Base-by-base conservation (phyloP, 441 rosid genomes). In the Macaranga tanarius region DNA sequence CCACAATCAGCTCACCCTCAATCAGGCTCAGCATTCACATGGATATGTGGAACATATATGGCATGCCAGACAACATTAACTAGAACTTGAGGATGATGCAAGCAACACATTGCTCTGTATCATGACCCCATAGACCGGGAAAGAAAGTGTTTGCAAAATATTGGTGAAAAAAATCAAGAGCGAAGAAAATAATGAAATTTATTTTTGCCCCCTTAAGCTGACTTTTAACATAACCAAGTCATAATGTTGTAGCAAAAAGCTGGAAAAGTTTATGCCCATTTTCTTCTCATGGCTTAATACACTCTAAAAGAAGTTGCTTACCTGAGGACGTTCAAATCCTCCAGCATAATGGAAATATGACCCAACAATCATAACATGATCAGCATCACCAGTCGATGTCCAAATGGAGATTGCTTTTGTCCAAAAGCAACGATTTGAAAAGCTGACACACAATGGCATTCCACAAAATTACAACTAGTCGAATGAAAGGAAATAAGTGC, bases 391-490 rank as follows among this genome's bases (percentile, higher is more conserved):
- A 0, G 95, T 91, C 31, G 99, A 92, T 69, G 99, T 92, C 97
- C 97, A 92, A 83, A 92, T 84, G 1, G 96, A 95, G 77, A 95
- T 87, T 74, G 99, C 99, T 86, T 95, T 92, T 13, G 97, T 92
- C 83, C 86, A 95, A 80, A 95, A 92, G 85, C 97, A 92, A 65
- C 95, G 96, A 69, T 92, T 95, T 1, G 99, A 95, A 76, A 91
- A 95, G 86, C 99, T 90, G 85, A 25, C 69, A 68, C 15, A 72
- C 69, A 75, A 4, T 62, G 31, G 73, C 31, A 67, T 63, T 65
- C 13, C 59, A 47, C 50, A 19, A 61, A n/a, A 31, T 76, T 42
- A 69, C 42, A 78, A 65, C 62, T 12, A 38, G 62, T 38, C 31
- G 25, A 67, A 65, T 63, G 38, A 34, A 13, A 63, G 26, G 48